These are phyloP conservation scores for Termitomyces bulborhizus DNA, from an alignment of 768 basidiomycete species.

Conservation along the genomic window DNA sequence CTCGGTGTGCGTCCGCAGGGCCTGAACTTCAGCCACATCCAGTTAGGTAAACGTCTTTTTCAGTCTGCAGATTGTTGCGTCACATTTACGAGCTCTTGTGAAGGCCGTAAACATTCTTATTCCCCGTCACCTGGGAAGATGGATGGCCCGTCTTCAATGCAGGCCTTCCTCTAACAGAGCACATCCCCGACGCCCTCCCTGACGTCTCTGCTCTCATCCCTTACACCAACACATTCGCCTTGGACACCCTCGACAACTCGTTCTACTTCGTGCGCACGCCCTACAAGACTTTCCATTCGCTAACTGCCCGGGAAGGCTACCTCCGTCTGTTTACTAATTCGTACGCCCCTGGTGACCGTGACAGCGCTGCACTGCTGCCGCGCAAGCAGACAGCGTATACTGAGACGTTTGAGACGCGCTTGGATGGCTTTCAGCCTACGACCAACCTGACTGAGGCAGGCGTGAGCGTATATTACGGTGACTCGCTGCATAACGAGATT, in stretches of 20 bases:
- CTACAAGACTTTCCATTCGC: slow-evolving; percentile 29
- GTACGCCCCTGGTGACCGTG: slow-evolving; percentile 14
- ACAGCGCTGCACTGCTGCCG: slow-evolving; percentile 26
- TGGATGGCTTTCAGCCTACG: slow-evolving; percentile 23
- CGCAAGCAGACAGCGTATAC: slow-evolving; percentile 31
- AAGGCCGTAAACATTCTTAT: slow-evolving; percentile 33
- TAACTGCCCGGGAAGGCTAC: slow-evolving; percentile 21
- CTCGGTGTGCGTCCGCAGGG: slow-evolving; percentile 32
- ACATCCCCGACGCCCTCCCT: slow-evolving; percentile 21
- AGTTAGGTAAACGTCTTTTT: slow-evolving; percentile 21
- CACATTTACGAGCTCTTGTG: neutral
- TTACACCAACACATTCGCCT: slow-evolving; percentile 25
- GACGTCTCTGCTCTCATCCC: slow-evolving; percentile 19
- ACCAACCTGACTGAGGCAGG: slow-evolving; percentile 30
- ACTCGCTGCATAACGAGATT: slow-evolving; percentile 32
- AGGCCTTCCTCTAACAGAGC: slow-evolving; percentile 25
- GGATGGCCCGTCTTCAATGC: slow-evolving; percentile 34
- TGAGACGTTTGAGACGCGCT: slow-evolving; percentile 29
- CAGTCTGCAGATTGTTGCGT: neutral
- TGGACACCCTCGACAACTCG: slow-evolving; percentile 19
- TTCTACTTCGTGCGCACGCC: slow-evolving; percentile 35
- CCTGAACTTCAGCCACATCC: slow-evolving; percentile 26
- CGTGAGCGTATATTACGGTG: slow-evolving; percentile 28
- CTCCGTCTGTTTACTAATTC: slow-evolving; percentile 28
- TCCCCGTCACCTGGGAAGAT: slow-evolving; percentile 31